These are phyloP conservation scores for Fomitopsis pinicola DNA, from an alignment of 1,284 basidiomycete genomes.

Conservation along the genomic window DNA sequence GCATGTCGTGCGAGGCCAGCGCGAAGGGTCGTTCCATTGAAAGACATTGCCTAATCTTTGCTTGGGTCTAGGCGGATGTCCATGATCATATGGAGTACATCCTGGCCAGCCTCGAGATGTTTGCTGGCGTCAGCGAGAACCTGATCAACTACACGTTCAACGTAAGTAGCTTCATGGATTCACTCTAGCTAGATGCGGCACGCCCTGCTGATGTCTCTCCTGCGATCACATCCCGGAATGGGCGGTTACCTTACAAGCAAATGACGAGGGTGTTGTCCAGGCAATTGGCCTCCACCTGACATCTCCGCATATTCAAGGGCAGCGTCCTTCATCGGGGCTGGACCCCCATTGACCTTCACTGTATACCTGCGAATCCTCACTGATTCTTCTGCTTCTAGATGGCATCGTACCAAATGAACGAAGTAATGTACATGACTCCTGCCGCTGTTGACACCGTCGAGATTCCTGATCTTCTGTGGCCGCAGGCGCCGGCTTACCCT, in stretches of 20 bases:
- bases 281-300: neutral
- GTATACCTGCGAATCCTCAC: neutral
- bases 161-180: conserved; percentile 29
- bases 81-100: conserved; percentile 71
- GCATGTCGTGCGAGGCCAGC: neutral
- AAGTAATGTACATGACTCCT: conserved; percentile 48
- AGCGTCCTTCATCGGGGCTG: neutral
- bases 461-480: neutral
- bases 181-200: neutral
- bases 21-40: neutral
- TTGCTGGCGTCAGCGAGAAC: conserved; percentile 62
- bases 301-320: neutral
- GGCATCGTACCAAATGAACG: conserved; percentile 68
- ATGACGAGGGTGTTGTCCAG: neutral
- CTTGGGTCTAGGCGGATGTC: conserved; percentile 54
- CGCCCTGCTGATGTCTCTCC: neutral
- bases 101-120: conserved; percentile 63
- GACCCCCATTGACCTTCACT: neutral
- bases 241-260: neutral
- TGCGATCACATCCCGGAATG: neutral
- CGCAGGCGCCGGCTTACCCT: conserved; percentile 51
- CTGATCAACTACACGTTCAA: conserved; percentile 68
- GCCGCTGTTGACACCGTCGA: neutral
- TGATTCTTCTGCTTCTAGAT: conserved; percentile 32
- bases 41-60: neutral